phyloP scores from a whole-genome alignment of 2,329 filamentous ascomycete genomes.

The Apiospora malaysiana region DNA sequence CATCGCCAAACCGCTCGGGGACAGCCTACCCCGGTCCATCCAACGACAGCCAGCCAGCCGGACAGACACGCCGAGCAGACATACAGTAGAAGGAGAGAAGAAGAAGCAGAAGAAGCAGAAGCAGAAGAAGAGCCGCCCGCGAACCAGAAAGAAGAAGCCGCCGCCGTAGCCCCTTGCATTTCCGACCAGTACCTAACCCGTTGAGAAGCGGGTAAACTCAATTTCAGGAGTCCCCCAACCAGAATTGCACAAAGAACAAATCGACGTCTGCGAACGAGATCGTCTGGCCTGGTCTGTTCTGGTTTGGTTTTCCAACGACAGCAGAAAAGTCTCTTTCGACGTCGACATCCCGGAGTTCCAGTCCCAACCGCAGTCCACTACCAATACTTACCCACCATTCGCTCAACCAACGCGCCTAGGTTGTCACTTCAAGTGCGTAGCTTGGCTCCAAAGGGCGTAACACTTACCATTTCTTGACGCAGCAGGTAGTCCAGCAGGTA shows the following conservation, averaged over 20 bases:
- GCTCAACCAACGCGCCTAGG: not conserved
- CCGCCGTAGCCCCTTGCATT: slow-evolving; percentile 13
- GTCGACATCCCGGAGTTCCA: slow-evolving; percentile 2
- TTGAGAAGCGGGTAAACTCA: slow-evolving; percentile 17
- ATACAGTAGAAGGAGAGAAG: not conserved
- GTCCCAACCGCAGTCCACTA: too few species aligned
- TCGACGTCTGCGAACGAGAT: not conserved
- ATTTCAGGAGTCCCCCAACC: slow-evolving; percentile 16
- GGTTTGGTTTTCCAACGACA: not conserved
- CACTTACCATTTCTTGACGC: slow-evolving; percentile 15
- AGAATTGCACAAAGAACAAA: not conserved
- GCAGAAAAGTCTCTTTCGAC: slow-evolving; percentile 12
- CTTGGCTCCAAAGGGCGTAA: not conserved
- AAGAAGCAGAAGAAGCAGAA: not conserved
- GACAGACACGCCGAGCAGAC: not conserved
- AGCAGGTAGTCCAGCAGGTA: not conserved
- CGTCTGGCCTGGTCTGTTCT: not conserved
- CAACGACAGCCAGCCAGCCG: slow-evolving; percentile 1
- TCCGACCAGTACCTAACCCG: slow-evolving; percentile 9
- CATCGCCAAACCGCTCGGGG: slow-evolving; percentile 12
- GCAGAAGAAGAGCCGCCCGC: not conserved
- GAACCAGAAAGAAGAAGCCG: slow-evolving; percentile 9
- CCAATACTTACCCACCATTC: not conserved
- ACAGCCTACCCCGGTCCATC: not conserved
- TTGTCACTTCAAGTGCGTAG: not conserved